Evolutionary conservation across 345 rosid species (phyloP), one percentile per base, ranked within the genome.

Genomic region (Salix dunnii): DNA sequence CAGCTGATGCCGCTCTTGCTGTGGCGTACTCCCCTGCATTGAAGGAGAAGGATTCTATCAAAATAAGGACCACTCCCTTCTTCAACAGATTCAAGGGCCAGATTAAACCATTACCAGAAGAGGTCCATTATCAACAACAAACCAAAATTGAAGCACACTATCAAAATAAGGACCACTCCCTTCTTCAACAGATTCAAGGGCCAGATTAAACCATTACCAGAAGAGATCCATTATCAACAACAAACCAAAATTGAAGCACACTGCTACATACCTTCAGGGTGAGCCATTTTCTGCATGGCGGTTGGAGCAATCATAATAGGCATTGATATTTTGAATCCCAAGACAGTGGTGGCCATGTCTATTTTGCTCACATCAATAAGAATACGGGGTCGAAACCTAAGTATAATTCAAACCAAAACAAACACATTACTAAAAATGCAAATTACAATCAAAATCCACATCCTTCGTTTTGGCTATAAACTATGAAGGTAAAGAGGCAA

Each of bases 291-390:
- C 88, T 92, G 99, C 86, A 93, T 77, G 27, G 97, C 98, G 9
- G 97, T 87, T 67, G 98, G 99, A 81, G 99, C 98, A 72, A 96
- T 82, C 99, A 96, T 92, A 84, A 96, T 90, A 17, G 98, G 99
- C 98, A 93, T 92, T 20, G 97, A 92, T 75, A 91, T 81, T 65
- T 93, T 89, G 82, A 91, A 93, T 31, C 99, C 98, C 87, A 96
- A 77, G 23, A 96, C 91, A 33, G 73, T 88, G 36, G 98, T 90
- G 81, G 85, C 83, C 84, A 90, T 77, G 80, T 93, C 98, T 71
- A 96, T 92, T 83, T 86, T 76, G 90, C 90, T 92, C 58, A 96
- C 98, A 83, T 96, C 99, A 60, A 93, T 78, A 46, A 96, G 96
- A 81, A 95, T 86, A 18, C 97, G 89, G 23, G 98, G 99, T 75